These are phyloP conservation scores for Thuja plicata DNA, from an alignment of 83 land plant species.

Conservation along the genomic window DNA sequence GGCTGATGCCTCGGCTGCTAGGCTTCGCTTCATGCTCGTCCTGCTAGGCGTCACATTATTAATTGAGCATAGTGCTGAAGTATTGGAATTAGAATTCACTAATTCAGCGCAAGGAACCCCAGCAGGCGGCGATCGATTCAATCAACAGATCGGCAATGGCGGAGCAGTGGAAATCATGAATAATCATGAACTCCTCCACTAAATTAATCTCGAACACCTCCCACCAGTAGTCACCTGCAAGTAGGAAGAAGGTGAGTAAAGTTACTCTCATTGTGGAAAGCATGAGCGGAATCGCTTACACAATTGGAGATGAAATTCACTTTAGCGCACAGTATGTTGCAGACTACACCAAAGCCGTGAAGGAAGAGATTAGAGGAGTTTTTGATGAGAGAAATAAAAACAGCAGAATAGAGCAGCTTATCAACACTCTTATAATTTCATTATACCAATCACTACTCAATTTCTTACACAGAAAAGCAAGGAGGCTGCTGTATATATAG, in stretches of 20 bases:
- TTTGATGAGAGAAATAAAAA: slow-evolving; percentile 54
- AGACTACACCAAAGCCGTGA: slow-evolving; percentile 27
- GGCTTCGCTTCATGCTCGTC: no score
- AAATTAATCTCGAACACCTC: slow-evolving; percentile 36
- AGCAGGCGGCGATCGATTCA: slow-evolving; percentile 47
- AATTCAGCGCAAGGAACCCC: slow-evolving; percentile 37
- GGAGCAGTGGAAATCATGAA: slow-evolving; percentile 23
- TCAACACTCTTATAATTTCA: no score
- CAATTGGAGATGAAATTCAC: slow-evolving; percentile 31
- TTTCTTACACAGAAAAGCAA: no score
- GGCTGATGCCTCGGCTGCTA: no score
- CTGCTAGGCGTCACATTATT: no score
- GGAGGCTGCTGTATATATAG: no score
- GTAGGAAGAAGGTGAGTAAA: slow-evolving; percentile 18
- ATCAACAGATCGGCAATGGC: slow-evolving; percentile 27
- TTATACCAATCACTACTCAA: no score
- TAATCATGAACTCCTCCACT: slow-evolving; percentile 20
- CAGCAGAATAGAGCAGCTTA: no score
- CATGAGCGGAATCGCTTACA: slow-evolving; percentile 43
- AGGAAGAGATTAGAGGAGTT: slow-evolving; percentile 35
- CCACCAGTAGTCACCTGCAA: slow-evolving; percentile 14
- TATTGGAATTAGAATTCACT: background rate
- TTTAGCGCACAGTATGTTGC: slow-evolving; percentile 36
- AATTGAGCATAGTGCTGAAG: background rate
- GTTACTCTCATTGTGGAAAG: slow-evolving; percentile 25